Percentiles rank a stretch among this genome's conserved stretches.
These are phyloP conservation scores for Streptanthus diversifolius DNA, from an alignment of 345 rosid species.

Conservation along the genomic window DNA sequence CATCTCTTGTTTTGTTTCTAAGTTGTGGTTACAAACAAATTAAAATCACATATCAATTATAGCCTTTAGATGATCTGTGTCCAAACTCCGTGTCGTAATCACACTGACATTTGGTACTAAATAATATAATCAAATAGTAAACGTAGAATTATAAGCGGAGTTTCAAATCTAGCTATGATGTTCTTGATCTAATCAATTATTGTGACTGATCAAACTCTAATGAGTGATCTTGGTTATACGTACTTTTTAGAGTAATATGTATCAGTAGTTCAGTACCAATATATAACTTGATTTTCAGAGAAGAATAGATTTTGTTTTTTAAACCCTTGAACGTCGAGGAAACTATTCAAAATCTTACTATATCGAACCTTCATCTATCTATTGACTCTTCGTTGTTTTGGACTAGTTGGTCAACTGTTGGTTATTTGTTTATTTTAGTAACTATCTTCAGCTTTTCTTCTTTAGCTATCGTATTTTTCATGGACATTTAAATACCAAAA, in stretches of 20 bases:
- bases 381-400: conserved; percentile 18
- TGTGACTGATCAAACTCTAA: neutral
- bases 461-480: neutral
- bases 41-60: neutral
- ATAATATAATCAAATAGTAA: neutral
- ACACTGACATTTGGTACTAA: neutral
- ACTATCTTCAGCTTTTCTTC: neutral
- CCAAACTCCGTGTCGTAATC: conserved; percentile 15
- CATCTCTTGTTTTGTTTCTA: conserved; percentile 12
- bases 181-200: neutral
- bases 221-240: neutral
- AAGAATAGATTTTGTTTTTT: neutral
- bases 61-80: neutral
- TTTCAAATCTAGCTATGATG: neutral
- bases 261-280: neutral
- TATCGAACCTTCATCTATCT: neutral
- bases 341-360: neutral
- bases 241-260: neutral
- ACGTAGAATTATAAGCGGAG: neutral
- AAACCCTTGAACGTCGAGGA: neutral
- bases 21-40: neutral
- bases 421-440: neutral
- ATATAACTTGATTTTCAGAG: neutral
- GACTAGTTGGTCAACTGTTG: conserved; percentile 1
- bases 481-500: conserved; percentile 20